Evolutionary conservation across 208 protist genomes (phyloP).

Genomic region (Angomonas deanei): DNA sequence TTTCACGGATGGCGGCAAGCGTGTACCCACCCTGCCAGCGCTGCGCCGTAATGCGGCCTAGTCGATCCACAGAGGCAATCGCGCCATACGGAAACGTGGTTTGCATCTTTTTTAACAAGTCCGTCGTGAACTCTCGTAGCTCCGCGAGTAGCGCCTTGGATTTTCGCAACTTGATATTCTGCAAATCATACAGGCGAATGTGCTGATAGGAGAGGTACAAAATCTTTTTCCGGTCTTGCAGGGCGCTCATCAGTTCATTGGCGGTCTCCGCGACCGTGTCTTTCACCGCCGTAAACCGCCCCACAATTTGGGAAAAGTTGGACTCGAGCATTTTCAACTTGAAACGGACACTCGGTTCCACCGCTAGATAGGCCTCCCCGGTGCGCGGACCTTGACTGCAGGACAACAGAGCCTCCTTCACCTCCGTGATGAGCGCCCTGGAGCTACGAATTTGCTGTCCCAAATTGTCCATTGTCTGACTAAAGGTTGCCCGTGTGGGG

Average conservation of each 20-base stretch:
- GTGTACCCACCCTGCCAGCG: constrained; percentile 84
- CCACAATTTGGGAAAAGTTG: constrained; percentile 86
- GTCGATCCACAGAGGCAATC: constrained; percentile 79
- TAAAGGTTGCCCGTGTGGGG: constrained; percentile 70
- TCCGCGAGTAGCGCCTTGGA: constrained; percentile 67
- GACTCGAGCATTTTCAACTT: constrained; percentile 87
- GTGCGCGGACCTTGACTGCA: constrained; percentile 47
- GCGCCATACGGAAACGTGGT: constrained; percentile 75
- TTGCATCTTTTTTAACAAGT: constrained; percentile 55
- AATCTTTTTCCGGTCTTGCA: constrained; percentile 88
- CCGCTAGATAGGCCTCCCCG: constrained; percentile 66
- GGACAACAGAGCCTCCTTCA: constrained; percentile 53
- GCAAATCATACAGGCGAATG: constrained; percentile 87
- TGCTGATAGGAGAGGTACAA: constrained; percentile 90
- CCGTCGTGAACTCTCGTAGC: constrained; percentile 50
- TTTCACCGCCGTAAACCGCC: constrained; percentile 80
- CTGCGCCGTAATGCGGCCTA: constrained; percentile 79
- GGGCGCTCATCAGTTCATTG: constrained; percentile 78
- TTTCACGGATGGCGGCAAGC: constrained; percentile 57
- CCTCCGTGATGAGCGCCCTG: constrained; percentile 67
- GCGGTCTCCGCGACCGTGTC: constrained; percentile 81
- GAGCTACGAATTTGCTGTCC: constrained; percentile 75
- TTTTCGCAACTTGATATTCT: constrained; percentile 77
- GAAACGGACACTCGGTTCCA: constrained; percentile 82
- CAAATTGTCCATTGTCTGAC: constrained; percentile 88